Evolutionary conservation across 805 yeast genomes (phyloP).

Genomic region (Ogataea pignaliae): DNA sequence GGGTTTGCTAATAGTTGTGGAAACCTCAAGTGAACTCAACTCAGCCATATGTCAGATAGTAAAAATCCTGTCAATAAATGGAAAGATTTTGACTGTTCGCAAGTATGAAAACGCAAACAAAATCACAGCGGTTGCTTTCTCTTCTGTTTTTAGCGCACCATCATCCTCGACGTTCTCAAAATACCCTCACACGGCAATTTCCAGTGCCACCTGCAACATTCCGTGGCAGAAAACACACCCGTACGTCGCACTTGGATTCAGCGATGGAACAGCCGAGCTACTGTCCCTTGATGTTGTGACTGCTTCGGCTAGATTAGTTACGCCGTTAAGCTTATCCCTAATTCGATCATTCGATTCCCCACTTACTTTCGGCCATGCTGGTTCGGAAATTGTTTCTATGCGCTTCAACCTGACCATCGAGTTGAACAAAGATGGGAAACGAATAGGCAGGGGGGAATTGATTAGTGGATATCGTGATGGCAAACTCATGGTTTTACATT

Average conservation of each 20-base stretch:
- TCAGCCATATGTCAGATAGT: not conserved
- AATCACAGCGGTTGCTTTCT: too few species aligned
- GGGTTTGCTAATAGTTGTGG: conserved; percentile 46
- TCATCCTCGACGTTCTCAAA: not conserved
- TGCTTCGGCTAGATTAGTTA: conserved; percentile 9
- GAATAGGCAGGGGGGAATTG: conserved; percentile 31
- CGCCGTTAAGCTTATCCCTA: conserved; percentile 21
- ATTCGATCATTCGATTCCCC: conserved; percentile 14
- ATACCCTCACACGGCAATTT: not conserved
- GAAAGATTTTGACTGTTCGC: not conserved
- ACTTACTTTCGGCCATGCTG: conserved; percentile 10
- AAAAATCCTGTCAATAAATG: not conserved
- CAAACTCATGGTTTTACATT: conserved; percentile 44
- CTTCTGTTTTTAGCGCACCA: not conserved
- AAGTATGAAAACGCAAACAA: not conserved
- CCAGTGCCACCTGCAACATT: not conserved
- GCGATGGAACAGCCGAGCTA: conserved; percentile 26
- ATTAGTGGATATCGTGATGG: conserved; percentile 55
- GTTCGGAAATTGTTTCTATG: conserved; percentile 25
- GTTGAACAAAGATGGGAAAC: conserved; percentile 32
- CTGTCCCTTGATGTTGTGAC: conserved; percentile 1
- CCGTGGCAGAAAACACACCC: conserved; percentile 32
- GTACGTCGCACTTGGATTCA: conserved; percentile 34
- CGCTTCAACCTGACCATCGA: conserved; percentile 31
- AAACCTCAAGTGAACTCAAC: conserved; percentile 6